Base-by-base conservation (phyloP, 2,329 filamentous ascomycete species). In the Talaromyces sp. region DNA sequence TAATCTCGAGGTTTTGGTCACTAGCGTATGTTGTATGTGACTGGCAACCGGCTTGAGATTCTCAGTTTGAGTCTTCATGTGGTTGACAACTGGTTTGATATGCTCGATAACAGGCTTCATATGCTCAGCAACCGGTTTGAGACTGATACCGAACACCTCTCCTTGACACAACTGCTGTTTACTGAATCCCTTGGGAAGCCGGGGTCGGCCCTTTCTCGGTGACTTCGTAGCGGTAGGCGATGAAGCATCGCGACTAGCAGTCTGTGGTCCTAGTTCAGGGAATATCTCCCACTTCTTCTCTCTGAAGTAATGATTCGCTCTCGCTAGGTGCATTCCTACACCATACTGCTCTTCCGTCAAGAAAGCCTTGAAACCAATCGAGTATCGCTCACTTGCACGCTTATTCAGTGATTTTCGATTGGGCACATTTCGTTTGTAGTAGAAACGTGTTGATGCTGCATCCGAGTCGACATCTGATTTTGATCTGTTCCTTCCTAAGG, bases 281-380 rank as follows among this genome's bases (percentile, higher is more conserved):
- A 79, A 79, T 67, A 77, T 77, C 67, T 78, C 75, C 75, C 74
- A 79, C 66, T 77, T 78, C 69, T 79, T 79, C 54, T 79, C 76
- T 7, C 76, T 72, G 54, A 78, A 78, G 54, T 78, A 78, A 66
- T 76, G 75, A 63, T 73, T 75, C 4, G 72, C 69, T 22, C 72
- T 73, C 3, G 67, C 63, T 5, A 69, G 69, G 50, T 67, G 61
- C 41, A 67, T 67, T 15, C 70, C 69, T 2, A 67, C 70, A 3
- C 69, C 70, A n/a, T 73, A 73, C 13, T 68, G 70, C 19, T 73
- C 71, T 17, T 74, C 72, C 4, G 69, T 67, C n/a, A 69, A 45
- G 45, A 71, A 67, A 15, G 68, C 67, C 15, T 69, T 67, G 19
- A 71, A 67, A 49, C 63, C 67, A 57, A 67, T 68, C 11, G 68